Evolutionary conservation across 1,284 basidiomycete species (phyloP), one percentile per base, ranked within the genome.

Genomic region (Melampsora americana): DNA sequence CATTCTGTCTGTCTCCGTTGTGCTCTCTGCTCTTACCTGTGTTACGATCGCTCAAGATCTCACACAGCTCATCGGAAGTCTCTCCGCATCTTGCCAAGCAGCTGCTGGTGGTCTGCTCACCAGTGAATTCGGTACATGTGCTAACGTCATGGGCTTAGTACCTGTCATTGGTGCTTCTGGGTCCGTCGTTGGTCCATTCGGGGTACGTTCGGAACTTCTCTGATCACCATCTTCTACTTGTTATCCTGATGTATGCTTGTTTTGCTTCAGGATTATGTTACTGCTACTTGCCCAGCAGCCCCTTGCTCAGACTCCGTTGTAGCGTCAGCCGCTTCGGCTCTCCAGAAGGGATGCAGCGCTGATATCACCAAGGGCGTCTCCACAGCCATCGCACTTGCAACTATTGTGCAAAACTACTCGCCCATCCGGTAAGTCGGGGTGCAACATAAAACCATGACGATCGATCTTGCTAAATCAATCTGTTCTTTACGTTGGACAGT

Each of bases 131-230:
- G n/a, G 46, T 6, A 44, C 62, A 9, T 73, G 71, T 61, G 28
- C 28, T 28, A 73, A 73, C 64, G 12, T 73, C 18, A 73, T 73
- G 61, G 62, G 64, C 9, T 20, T 73, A 16, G n/a, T 73, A 5
- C 48, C 30, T 32, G 44, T 73, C 46, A 18, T 73, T 16, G 61
- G 62, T 5, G 50, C 71, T 0, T 23, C 16, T 16, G 71, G 61
- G 16, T 73, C 71, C 0, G 32, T 73, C 16, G 12, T 73, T 5
- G 12, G 42, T 7, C 61, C 71, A 2, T 39, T 50, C 23, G 35
- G 28, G 32, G 69, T 71, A 71, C 12, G 68, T 23, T 60, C 32
- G 14, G 7, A 20, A 1, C 4, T 60, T 30, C 16, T 7, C 30
- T 18, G 5, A 16, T 42, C 39, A 20, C 28, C 30, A 5, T 69